phyloP scores from a whole-genome alignment of 805 yeast genomes.

The Lipomyces spencermartinsiae region DNA sequence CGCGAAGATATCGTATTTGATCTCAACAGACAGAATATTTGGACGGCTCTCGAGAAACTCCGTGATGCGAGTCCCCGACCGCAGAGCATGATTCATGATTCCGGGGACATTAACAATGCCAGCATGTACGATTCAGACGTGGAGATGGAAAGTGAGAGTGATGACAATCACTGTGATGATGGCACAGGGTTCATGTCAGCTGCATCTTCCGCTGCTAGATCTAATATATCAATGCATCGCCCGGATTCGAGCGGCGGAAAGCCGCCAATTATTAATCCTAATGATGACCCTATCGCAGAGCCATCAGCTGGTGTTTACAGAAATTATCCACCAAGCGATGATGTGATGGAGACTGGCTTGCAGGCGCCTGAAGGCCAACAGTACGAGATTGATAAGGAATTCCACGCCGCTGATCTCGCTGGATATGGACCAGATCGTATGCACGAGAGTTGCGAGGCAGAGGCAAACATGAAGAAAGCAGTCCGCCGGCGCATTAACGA shows the following conservation, averaged over 20 bases:
- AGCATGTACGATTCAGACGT: constrained; percentile 26
- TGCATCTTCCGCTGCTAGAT: constrained; percentile 9
- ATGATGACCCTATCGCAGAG: background rate
- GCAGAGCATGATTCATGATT: constrained; percentile 10
- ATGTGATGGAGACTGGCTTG: too few species aligned
- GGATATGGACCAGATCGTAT: constrained; percentile 33
- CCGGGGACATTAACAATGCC: constrained; percentile 22
- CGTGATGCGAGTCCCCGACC: constrained; percentile 14
- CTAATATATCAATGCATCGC: background rate
- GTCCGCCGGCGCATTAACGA: constrained; percentile 11
- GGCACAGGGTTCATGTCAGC: constrained; percentile 1
- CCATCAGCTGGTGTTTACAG: background rate
- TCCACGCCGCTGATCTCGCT: constrained; percentile 22
- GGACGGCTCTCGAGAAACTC: constrained; percentile 23
- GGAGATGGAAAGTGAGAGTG: constrained; percentile 19
- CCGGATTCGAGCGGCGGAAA: background rate
- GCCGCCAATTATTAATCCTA: background rate
- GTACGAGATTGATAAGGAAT: background rate
- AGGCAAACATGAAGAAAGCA: constrained; percentile 20
- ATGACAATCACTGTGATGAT: constrained; percentile 7
- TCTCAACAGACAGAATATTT: constrained; percentile 24
- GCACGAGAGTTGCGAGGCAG: constrained; percentile 27
- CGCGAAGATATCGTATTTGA: constrained; percentile 15
- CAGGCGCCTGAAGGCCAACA: background rate
- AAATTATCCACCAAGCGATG: background rate